Percentiles rank a stretch among this genome's conserved stretches.
phyloP scores from a whole-genome alignment of 1,284 basidiomycete genomes.

The Cystobasidium slooffiae region DNA sequence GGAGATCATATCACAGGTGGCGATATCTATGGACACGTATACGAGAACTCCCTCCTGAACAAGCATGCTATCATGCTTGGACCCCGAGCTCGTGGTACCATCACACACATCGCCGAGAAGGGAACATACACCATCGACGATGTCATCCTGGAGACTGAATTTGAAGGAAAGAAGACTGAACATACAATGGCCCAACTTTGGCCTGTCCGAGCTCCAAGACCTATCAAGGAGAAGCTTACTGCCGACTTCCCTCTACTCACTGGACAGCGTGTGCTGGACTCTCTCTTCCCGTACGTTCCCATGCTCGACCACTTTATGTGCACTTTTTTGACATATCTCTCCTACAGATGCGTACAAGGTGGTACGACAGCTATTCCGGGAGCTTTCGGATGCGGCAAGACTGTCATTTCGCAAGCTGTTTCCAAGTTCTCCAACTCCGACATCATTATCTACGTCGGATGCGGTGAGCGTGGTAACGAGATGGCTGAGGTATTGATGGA shows the following conservation, averaged over 20 bases:
- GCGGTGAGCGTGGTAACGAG: conserved; percentile 64
- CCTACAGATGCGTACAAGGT: conserved; percentile 85
- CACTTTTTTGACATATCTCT: not conserved
- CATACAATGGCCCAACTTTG: conserved; percentile 98
- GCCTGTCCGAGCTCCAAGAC: conserved; percentile 97
- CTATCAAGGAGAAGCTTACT: conserved; percentile 90
- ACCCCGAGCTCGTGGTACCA: conserved; percentile 90
- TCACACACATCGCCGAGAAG: conserved; percentile 91
- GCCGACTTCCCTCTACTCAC: conserved; percentile 92
- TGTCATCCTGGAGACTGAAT: conserved; percentile 94
- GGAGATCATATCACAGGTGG: conserved; percentile 97
- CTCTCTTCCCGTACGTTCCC: conserved; percentile 80
- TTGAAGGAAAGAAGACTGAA: conserved; percentile 90
- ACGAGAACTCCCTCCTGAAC: conserved; percentile 94
- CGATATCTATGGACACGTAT: conserved; percentile 93
- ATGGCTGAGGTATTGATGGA: conserved; percentile 90
- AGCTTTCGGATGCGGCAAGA: conserved; percentile 89
- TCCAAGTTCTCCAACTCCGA: conserved; percentile 99
- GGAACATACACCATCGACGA: conserved; percentile 93
- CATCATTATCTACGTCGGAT: conserved; percentile 99
- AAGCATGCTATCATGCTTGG: conserved; percentile 97
- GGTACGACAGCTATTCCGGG: conserved; percentile 99
- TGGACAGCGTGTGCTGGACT: conserved; percentile 95
- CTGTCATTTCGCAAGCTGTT: conserved; percentile 93
- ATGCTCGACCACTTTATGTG: conserved; percentile 43